Evolutionary conservation across 805 yeast species (phyloP).

Genomic region (Yarrowia osloensis): DNA sequence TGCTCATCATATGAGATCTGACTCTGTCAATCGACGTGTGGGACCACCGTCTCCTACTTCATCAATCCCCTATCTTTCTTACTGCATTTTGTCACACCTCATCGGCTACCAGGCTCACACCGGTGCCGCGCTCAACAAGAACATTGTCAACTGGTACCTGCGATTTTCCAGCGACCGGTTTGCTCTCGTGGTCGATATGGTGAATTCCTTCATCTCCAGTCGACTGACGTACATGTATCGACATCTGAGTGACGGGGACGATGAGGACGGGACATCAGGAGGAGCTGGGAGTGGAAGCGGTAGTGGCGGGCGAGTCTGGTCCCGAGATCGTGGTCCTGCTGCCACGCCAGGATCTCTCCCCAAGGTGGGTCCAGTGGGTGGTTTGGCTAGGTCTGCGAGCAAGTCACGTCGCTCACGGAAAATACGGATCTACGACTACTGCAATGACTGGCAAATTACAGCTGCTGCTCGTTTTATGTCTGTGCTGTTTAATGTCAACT

Average conservation of each 20-base stretch:
- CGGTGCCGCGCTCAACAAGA: conserved; percentile 24
- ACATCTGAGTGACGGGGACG: background rate
- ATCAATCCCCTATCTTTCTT: conserved; percentile 13
- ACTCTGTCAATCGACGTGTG: background rate
- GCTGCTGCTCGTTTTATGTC: conserved; percentile 64
- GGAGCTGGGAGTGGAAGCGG: background rate
- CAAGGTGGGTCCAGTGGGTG: background rate
- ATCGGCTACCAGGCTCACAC: conserved; percentile 23
- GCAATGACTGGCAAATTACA: conserved; percentile 77
- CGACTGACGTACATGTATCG: conserved; percentile 4
- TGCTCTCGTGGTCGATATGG: conserved; percentile 10
- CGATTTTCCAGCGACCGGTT: conserved; percentile 2
- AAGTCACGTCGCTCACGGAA: background rate
- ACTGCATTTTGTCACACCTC: conserved; percentile 6
- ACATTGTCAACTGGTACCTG: conserved; percentile 27
- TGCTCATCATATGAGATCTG: background rate
- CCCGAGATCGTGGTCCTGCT: conserved; percentile 7
- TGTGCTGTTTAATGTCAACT: conserved; percentile 57
- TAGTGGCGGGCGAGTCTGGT: background rate
- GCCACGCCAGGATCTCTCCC: conserved; percentile 3
- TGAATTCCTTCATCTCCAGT: conserved; percentile 11
- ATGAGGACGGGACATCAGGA: background rate
- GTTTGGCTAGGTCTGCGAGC: background rate
- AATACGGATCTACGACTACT: conserved; percentile 58
- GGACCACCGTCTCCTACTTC: background rate